Base-by-base conservation (phyloP, 129 eudicot genomes). In the Centrapalus pauciflorus region DNA sequence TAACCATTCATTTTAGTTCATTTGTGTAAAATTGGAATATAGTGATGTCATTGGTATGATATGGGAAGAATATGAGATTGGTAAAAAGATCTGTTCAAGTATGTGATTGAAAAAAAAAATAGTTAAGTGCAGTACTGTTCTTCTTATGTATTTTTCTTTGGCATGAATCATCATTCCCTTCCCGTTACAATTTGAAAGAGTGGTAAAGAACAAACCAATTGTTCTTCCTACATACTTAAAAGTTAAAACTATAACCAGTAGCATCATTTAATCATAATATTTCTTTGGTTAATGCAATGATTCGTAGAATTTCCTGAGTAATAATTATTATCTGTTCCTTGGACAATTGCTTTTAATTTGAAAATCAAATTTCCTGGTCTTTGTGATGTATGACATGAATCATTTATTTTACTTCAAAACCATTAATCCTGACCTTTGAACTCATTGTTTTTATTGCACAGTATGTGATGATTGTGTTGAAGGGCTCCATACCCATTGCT, bases 391-490 rank as follows among this genome's bases (percentile, higher is more conserved):
- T 43, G 25, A 12, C 60, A 29, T 19, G 21, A 10, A 29, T 30
- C 2, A 29, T 14, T 49, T 48, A 26, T 43, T 64, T 49, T 48
- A 26, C 57, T 64, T 30, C 16, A 46, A 5, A 14, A 64, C 26
- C 2, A 14, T 43, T 60, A 19, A 45, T 13, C 17, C 16, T 12
- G 57, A 17, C 56, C 11, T 43, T 17, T 30, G 11, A 48, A 28
- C 27, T 51, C 26, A n/a, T 69, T 29, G 11, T 73, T 54, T 64
- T 45, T 37, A 25, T 24, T 30, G 5, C 67, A 64, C 96, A 91
- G 97, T 91, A 91, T 77, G 97, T 91, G 77, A 91, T 91, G 97
- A 78, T 91, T 66, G 90, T 87, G 60, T 33, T 91, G 80, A 91
- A 91, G 65, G 96, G 97, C 37, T 87, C 96, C 33, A 75, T 91